phyloP scores from a whole-genome alignment of 192 early-diverging fungal genomes.

The Piromyces finnis region DNA sequence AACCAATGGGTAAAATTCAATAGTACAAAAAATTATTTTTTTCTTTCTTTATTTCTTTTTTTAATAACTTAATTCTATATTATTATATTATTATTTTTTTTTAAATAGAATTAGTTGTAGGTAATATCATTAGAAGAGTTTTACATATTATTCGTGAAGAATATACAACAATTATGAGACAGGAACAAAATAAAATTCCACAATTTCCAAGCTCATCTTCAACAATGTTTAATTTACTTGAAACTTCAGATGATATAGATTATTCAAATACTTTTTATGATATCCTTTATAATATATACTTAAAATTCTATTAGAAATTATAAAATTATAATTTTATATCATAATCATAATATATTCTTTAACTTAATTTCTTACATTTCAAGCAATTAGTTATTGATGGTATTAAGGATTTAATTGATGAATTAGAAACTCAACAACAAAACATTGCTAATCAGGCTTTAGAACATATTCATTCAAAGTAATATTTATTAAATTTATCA shows the following conservation, averaged over 20 bases:
- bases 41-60: too few species aligned
- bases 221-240: neutral
- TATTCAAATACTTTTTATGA: neutral
- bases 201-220: neutral
- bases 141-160: conserved; percentile 68
- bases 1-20: conserved; percentile 37
- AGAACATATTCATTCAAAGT: conserved; percentile 90
- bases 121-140: conserved; percentile 70
- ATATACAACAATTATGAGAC: conserved; percentile 7
- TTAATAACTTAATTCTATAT: too few species aligned
- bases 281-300: too few species aligned
- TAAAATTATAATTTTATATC: too few species aligned
- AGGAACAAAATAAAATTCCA: neutral
- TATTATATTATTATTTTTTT: neutral
- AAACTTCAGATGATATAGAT: neutral
- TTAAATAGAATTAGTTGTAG: conserved; percentile 51
- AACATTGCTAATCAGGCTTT: conserved; percentile 69
- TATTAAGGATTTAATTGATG: conserved; percentile 75
- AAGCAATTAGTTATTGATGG: conserved; percentile 63
- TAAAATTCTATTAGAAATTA: too few species aligned
- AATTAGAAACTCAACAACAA: conserved; percentile 56
- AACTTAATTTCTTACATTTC: conserved; percentile 9
- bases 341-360: too few species aligned
- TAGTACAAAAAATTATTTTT: neutral
- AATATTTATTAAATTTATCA: conserved; percentile 6